phyloP scores from a whole-genome alignment of 805 yeast species.

The Barnettozyma siamensis region DNA sequence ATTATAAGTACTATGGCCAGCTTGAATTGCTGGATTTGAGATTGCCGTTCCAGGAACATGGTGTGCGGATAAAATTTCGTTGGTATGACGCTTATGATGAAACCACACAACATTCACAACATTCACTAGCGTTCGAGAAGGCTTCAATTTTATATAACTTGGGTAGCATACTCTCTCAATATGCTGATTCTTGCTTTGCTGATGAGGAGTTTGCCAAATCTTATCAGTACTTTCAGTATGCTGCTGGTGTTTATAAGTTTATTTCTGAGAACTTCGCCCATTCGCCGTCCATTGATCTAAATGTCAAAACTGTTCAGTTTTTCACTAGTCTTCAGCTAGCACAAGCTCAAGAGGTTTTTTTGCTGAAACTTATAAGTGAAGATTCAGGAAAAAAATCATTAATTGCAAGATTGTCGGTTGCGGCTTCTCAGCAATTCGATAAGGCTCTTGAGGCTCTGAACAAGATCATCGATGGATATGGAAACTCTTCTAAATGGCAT shows the following conservation, averaged over 20 bases:
- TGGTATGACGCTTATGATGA: conserved; percentile 76
- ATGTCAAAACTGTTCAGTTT: conserved; percentile 61
- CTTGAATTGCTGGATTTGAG: conserved; percentile 75
- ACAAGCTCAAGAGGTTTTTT: conserved; percentile 84
- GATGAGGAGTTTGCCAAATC: conserved; percentile 47
- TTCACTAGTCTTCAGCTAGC: conserved; percentile 66
- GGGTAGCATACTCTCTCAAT: conserved; percentile 54
- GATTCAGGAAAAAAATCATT: conserved; percentile 52
- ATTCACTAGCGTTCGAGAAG: conserved; percentile 82
- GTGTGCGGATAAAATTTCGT: conserved; percentile 55
- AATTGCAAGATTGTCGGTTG: conserved; percentile 67
- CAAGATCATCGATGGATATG: conserved; percentile 29
- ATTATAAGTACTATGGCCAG: conserved; percentile 72
- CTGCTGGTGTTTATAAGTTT: conserved; percentile 72
- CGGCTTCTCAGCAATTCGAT: conserved; percentile 52
- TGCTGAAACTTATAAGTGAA: conserved; percentile 48
- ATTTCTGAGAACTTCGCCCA: conserved; percentile 78
- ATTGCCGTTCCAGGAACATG: conserved; percentile 55
- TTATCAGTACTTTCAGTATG: conserved; percentile 56
- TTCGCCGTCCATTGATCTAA: conserved; percentile 78
- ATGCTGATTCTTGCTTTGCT: conserved; percentile 34
- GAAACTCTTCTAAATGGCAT: conserved; percentile 47
- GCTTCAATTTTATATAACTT: conserved; percentile 78
- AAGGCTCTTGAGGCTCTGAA: conserved; percentile 43
- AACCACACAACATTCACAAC: conserved; percentile 51